Evolutionary conservation across 129 eudicot species (phyloP), one percentile per base, ranked within the genome.

Genomic region (Logfia minima): DNA sequence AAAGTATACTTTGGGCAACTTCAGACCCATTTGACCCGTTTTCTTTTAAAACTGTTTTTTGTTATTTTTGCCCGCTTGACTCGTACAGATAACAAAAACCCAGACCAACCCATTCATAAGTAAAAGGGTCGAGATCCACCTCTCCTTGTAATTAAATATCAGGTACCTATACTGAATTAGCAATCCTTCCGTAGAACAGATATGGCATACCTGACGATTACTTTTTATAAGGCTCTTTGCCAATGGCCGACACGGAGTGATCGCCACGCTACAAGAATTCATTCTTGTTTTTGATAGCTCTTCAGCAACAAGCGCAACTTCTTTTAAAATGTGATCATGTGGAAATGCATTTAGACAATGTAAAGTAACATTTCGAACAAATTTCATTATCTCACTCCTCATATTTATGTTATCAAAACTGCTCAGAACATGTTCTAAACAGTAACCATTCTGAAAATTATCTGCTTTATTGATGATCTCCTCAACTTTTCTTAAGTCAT

Each of bases 201-300:
- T 60, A 56, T 11, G 24, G 66, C 67, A 72, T 85, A 95, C 99
- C 97, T 95, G 97, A 13, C 99, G 83, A 76, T 91, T 92, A 71
- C 83, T 88, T 84, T 95, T 91, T 70, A 95, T 51, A 29, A 95
- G 97, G 66, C 75, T 90, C 80, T 95, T 95, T 29, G 99, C 99
- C 73, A 95, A 82, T 75, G 94, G 65, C 76, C 93, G 88, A 76
- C 96, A 89, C 8, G 99, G 99, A 66, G 92, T 95, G 52, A 82
- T 69, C n/a, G 85, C 68, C 63, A 60, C 80, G 41, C 62, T 72
- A 59, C 70, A 82, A 23, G 90, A 55, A 75, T 81, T 79, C 94
- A 84, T 83, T 71, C 66, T 83, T 61, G 92, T 85, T 76, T 86
- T 85, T 71, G 89, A 80, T 68, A 91, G 84, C 89, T 95, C 99